A percentile compares a stretch with the other conserved stretches of the same genome.
Evolutionary conservation across 148 eudicot genomes (phyloP).

Genomic region (Nyssa sinensis): DNA sequence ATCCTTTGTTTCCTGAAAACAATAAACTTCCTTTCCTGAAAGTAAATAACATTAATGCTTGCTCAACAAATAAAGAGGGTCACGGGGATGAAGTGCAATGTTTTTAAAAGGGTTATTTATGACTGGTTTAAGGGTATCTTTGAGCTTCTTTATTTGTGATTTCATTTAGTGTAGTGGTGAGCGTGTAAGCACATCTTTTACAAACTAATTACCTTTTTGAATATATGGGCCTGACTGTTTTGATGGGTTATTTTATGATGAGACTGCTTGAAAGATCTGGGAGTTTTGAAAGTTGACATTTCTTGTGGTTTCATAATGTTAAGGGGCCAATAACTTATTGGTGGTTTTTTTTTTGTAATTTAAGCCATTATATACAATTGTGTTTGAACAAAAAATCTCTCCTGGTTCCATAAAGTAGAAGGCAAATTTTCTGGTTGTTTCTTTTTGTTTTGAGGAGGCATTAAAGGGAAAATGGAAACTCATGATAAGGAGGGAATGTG

Average conservation of each 20-base stretch:
- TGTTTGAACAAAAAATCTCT: neutral
- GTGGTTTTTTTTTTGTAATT: neutral
- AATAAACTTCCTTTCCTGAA: neutral
- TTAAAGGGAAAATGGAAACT: too few relatives aligned
- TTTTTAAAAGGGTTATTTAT: neutral
- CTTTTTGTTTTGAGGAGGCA: neutral
- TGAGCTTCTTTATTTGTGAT: too few relatives aligned
- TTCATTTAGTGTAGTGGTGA: neutral
- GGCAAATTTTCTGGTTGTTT: neutral
- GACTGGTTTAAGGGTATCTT: neutral
- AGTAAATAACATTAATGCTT: neutral
- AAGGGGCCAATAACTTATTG: neutral
- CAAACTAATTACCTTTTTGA: neutral
- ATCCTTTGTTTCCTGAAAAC: too few relatives aligned
- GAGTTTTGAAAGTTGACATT: too few relatives aligned
- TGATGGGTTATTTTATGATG: too few relatives aligned
- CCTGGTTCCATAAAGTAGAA: neutral
- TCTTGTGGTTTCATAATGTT: neutral
- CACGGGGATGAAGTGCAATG: neutral
- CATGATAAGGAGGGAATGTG: neutral
- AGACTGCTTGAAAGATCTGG: too few relatives aligned
- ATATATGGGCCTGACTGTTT: too few relatives aligned
- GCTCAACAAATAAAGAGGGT: neutral
- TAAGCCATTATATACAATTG: neutral
- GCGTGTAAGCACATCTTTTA: neutral